Conservation (phyloP, 2,329 filamentous ascomycete genomes). For the Phyllosticta citrichinensis region DNA sequence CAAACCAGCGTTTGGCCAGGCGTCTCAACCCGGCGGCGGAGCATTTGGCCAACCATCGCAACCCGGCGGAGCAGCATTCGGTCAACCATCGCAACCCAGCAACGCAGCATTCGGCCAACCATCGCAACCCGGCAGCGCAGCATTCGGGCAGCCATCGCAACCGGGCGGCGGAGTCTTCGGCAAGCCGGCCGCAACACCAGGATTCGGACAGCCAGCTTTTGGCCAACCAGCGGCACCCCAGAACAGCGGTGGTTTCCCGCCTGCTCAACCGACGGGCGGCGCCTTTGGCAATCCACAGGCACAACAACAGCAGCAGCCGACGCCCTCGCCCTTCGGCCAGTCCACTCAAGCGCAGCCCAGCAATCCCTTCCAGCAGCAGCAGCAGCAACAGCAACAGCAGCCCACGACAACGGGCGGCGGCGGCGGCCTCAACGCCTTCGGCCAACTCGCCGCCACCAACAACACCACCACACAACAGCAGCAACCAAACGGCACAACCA, state of each 20-base stretch:
- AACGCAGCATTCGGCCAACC: constrained; percentile 18
- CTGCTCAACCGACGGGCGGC: constrained; percentile 17
- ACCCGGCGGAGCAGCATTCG: too few species aligned
- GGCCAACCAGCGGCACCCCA: constrained; percentile 15
- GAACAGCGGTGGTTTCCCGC: constrained; percentile 29
- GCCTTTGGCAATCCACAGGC: constrained; percentile 4
- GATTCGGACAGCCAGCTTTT: constrained; percentile 12
- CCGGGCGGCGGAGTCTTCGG: constrained; percentile 17
- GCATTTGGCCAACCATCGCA: constrained; percentile 17
- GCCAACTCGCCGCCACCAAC: constrained; percentile 13
- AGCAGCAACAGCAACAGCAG: background rate
- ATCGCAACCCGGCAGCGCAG: background rate
- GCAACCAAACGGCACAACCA: constrained; percentile 24
- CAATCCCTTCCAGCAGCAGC: constrained; percentile 9
- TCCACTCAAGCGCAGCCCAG: constrained; percentile 1
- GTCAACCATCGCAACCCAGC: constrained; percentile 13
- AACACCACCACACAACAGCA: constrained; percentile 14
- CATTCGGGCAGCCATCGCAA: constrained; percentile 9
- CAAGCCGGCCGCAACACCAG: constrained; percentile 24
- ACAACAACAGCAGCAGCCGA: constrained; percentile 7
- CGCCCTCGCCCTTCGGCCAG: constrained; percentile 15
- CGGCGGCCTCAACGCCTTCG: constrained; percentile 6
- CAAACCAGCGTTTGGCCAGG: constrained; percentile 22
- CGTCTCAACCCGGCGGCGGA: constrained; percentile 16
- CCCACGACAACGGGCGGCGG: constrained; percentile 7